These are phyloP conservation scores for Bolboschoenoplectus hybrid DNA, from an alignment of 202 grass and related monocot genomes.

Conservation along the genomic window DNA sequence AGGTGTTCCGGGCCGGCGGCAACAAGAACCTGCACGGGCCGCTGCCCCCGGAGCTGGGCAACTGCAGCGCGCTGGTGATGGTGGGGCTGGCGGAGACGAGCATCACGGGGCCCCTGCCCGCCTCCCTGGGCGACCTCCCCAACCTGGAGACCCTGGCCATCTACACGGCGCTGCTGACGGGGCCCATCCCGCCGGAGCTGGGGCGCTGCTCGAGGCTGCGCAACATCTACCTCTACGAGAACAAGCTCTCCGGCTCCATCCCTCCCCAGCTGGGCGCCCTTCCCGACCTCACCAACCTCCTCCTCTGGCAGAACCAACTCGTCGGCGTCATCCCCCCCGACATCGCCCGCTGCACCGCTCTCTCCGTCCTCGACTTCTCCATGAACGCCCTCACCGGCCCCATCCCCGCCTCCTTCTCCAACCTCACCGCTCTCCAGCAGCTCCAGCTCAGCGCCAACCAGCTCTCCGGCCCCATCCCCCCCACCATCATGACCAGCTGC, in stretches of 20 bases:
- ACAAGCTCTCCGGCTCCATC: constrained; percentile 65
- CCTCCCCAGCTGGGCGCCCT: constrained; percentile 61
- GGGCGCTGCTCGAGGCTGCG: constrained; percentile 54
- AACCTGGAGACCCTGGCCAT: constrained; percentile 73
- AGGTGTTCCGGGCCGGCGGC: constrained; percentile 69
- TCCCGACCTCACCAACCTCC: constrained; percentile 54
- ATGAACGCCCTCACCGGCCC: constrained; percentile 76
- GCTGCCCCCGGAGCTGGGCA: constrained; percentile 62
- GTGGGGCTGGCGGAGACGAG: constrained; percentile 87
- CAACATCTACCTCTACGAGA: constrained; percentile 86
- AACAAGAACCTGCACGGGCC: constrained; percentile 85
- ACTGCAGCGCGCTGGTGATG: constrained; percentile 64
- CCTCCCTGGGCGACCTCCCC: constrained; percentile 57
- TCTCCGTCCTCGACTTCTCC: constrained; percentile 66
- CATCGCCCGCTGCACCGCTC: constrained; percentile 51
- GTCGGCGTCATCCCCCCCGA: constrained; percentile 81
- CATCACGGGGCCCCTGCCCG: constrained; percentile 64
- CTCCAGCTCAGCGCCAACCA: constrained; percentile 86
- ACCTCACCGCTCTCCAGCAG: constrained; percentile 66
- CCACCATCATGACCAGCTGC: constrained; percentile 54
- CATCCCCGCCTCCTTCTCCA: constrained; percentile 69
- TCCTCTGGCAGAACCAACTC: constrained; percentile 90
- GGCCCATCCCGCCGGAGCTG: constrained; percentile 70
- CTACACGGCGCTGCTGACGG: constrained; percentile 76
- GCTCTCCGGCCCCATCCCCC: constrained; percentile 59